Conservation (phyloP, 306 rosid genomes). For the Prunus persica region Prunus_persica_NCBIv2 NC_034009.1:41349001-41349500, state of each 20-base stretch:
- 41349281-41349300: conserved; percentile 45
- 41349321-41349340: conserved; percentile 73
- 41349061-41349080: conserved; percentile 71
- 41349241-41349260: conserved; percentile 17
- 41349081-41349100: conserved; percentile 64
- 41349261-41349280: conserved; percentile 63
- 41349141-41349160: conserved; percentile 63
- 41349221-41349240: not conserved
- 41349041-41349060: conserved; percentile 66
- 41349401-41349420: conserved; percentile 38
- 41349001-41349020: conserved; percentile 54
- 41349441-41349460: not conserved
- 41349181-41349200: conserved; percentile 53
- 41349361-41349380: conserved; percentile 65
- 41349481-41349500: not conserved
- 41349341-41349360: conserved; percentile 64
- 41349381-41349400: conserved; percentile 59
- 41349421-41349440: conserved; percentile 7
- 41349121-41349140: conserved; percentile 50
- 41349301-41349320: conserved; percentile 82
- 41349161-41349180: conserved; percentile 71
- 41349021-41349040: conserved; percentile 54
- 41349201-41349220: conserved; percentile 25
- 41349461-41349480: not conserved
- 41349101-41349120: conserved; percentile 51